Conservation (phyloP, 1,284 basidiomycete genomes). For the Wallemia mellicola region DNA sequence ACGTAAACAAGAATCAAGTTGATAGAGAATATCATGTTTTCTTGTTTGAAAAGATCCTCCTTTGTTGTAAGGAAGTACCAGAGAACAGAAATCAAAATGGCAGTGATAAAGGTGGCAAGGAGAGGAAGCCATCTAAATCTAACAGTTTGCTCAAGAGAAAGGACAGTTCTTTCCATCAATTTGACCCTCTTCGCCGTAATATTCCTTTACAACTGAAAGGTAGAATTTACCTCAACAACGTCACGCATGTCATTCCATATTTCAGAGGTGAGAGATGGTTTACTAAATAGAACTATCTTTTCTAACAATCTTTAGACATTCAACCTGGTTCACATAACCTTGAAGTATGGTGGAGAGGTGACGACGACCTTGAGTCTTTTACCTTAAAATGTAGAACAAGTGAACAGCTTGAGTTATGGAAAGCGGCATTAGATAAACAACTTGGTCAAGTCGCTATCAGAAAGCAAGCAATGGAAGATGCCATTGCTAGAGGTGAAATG, state of each 20-base stretch:
- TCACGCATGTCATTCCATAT: conserved; percentile 34
- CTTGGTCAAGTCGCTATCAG: conserved; percentile 28
- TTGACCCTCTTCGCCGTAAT: conserved; percentile 32
- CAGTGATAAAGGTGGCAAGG: conserved; percentile 20
- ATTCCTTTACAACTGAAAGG: conserved; percentile 74
- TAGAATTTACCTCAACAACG: conserved; percentile 88
- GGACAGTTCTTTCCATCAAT: conserved; percentile 13
- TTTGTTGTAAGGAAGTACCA: conserved; percentile 70
- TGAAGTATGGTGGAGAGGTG: conserved; percentile 77
- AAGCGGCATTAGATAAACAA: conserved; percentile 54
- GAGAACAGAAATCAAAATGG: conserved; percentile 1
- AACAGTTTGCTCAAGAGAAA: conserved; percentile 9
- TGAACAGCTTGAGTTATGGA: conserved; percentile 80
- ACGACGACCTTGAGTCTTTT: conserved; percentile 74
- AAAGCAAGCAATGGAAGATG: conserved; percentile 30
- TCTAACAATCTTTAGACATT: conserved; percentile 16
- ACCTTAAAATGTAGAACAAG: conserved; percentile 73
- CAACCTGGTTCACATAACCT: conserved; percentile 18
- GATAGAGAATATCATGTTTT: conserved; percentile 97
- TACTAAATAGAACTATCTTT: conserved; percentile 4
- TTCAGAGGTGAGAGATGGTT: conserved; percentile 2
- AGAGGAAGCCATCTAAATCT: conserved; percentile 10
- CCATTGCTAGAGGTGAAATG: conserved; percentile 27
- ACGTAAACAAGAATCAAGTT: conserved; percentile 82
- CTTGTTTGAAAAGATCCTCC: conserved; percentile 91